phyloP scores from a whole-genome alignment of 2,329 filamentous ascomycete genomes.

The Xylaria digitata region DNA sequence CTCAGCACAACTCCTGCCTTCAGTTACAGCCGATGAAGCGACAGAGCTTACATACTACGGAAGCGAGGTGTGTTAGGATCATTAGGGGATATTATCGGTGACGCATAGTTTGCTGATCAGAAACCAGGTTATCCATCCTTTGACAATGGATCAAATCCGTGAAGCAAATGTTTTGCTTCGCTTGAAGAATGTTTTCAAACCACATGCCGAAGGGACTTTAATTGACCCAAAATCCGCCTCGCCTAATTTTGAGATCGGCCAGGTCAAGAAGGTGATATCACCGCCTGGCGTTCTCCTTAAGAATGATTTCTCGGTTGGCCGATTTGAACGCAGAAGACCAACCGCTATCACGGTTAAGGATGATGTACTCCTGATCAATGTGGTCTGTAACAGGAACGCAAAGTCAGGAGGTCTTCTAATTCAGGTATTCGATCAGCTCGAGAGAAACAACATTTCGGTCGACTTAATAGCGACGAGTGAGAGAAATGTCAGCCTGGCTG shows the following conservation, averaged over 20 bases:
- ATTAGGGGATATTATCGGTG: background rate
- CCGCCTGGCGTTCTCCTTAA: constrained; percentile 47
- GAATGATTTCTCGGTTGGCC: constrained; percentile 47
- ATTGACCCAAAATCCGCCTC: constrained; percentile 63
- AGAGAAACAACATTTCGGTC: constrained; percentile 46
- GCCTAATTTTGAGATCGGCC: constrained; percentile 30
- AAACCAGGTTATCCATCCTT: constrained; percentile 77
- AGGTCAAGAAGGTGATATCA: constrained; percentile 36
- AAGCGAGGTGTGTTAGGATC: constrained; percentile 57
- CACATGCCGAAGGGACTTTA: constrained; percentile 68
- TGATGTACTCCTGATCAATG: constrained; percentile 47
- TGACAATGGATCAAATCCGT: constrained; percentile 82
- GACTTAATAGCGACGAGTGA: constrained; percentile 49
- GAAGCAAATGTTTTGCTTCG: constrained; percentile 71
- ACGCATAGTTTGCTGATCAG: constrained; percentile 31
- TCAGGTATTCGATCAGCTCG: constrained; percentile 47
- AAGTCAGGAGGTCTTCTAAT: constrained; percentile 48
- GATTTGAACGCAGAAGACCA: constrained; percentile 46
- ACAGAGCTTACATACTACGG: constrained; percentile 80
- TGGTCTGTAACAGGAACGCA: constrained; percentile 48
- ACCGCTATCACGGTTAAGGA: constrained; percentile 49
- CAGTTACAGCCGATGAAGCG: constrained; percentile 80
- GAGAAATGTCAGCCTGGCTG: constrained; percentile 47
- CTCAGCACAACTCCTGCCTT: constrained; percentile 74
- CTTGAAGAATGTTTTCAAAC: constrained; percentile 76